These are phyloP conservation scores for Lodderomyces metapsilosis DNA, from an alignment of 1,139 yeast genomes.

Conservation along the genomic window DNA sequence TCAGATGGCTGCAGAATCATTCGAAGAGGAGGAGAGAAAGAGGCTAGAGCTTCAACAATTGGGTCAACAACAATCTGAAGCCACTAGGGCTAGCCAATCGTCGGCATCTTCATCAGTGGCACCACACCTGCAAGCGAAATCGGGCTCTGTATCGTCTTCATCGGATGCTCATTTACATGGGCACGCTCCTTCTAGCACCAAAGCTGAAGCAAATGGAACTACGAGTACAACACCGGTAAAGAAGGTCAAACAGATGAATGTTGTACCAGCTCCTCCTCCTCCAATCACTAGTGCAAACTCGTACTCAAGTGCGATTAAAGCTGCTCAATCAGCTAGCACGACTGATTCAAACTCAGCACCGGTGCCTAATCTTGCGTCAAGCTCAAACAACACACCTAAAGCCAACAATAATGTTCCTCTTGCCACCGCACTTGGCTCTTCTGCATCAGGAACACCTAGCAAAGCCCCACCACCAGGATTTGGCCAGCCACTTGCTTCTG, in stretches of 20 bases:
- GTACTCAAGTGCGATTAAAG: conserved; percentile 24
- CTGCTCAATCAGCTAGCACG: conserved; percentile 17
- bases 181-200: neutral
- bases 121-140: conserved; percentile 2
- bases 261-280: conserved; percentile 19
- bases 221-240: conserved; percentile 11
- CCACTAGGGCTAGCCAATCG: conserved; percentile 6
- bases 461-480: conserved; percentile 26
- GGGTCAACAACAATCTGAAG: conserved; percentile 7
- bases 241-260: conserved; percentile 12
- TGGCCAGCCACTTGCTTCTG: conserved; percentile 14
- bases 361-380: neutral
- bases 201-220: conserved; percentile 2
- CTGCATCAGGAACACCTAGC: conserved; percentile 11
- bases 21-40: conserved; percentile 14
- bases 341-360: conserved; percentile 1
- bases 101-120: conserved; percentile 4
- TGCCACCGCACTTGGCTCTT: conserved; percentile 10
- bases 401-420: conserved; percentile 9
- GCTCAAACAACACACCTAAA: conserved; percentile 6
- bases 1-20: conserved; percentile 35
- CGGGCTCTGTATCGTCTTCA: conserved; percentile 4
- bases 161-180: neutral
- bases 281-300: conserved; percentile 18
- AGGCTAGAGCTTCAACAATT: conserved; percentile 6